Percentiles rank a stretch among this genome's conserved stretches.
These are phyloP conservation scores for Suhomyces emberorum DNA, from an alignment of 805 yeast genomes.

Conservation along the genomic window DNA sequence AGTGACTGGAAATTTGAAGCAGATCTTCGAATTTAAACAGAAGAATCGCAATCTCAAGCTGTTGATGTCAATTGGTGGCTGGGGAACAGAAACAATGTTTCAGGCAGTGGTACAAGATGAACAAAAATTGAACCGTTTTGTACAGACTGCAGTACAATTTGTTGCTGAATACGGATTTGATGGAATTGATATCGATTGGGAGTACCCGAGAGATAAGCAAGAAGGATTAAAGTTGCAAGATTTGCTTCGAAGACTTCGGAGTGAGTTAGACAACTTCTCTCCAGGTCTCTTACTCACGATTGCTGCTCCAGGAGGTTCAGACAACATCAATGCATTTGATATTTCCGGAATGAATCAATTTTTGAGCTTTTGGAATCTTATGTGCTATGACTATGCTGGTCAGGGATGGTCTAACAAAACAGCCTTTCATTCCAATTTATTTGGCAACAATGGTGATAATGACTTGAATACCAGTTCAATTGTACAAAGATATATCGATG, in stretches of 20 bases:
- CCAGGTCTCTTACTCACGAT: constrained; percentile 51
- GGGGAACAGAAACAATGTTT: constrained; percentile 49
- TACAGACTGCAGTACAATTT: constrained; percentile 43
- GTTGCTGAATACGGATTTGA: constrained; percentile 66
- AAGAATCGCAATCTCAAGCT: constrained; percentile 44
- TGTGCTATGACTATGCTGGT: constrained; percentile 90
- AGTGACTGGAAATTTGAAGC: constrained; percentile 48
- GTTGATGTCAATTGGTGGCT: constrained; percentile 82
- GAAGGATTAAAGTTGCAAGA: constrained; percentile 46
- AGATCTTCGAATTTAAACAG: constrained; percentile 46
- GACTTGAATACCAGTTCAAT: constrained; percentile 48
- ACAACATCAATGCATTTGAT: constrained; percentile 41
- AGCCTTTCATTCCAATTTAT: constrained; percentile 69
- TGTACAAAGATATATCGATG: constrained; percentile 38
- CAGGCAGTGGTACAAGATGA: constrained; percentile 22
- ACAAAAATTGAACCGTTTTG: constrained; percentile 42
- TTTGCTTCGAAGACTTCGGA: constrained; percentile 41
- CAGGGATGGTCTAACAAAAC: constrained; percentile 58
- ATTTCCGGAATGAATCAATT: constrained; percentile 54
- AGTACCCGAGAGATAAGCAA: constrained; percentile 57
- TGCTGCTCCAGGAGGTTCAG: constrained; percentile 71
- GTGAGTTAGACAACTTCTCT: constrained; percentile 28
- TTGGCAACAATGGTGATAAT: constrained; percentile 39
- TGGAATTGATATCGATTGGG: constrained; percentile 96
- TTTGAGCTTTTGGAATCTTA: constrained; percentile 74